phyloP scores from a whole-genome alignment of 176 grass and related monocot species.

The Oryza brachyantha region DNA sequence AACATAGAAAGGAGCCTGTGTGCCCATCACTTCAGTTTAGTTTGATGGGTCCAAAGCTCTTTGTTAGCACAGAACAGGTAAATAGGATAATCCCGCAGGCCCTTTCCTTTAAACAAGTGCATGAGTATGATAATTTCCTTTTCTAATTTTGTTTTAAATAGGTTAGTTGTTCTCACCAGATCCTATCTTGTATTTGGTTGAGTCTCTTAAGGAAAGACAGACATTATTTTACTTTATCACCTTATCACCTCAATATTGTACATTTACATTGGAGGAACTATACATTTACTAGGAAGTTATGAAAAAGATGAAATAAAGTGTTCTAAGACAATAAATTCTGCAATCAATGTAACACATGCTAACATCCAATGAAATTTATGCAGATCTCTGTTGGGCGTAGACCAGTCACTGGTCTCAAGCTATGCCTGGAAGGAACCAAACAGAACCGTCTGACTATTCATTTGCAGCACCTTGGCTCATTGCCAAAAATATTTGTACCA shows the following conservation, averaged over 20 bases:
- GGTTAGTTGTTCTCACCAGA: not conserved
- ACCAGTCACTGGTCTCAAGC: constrained; percentile 77
- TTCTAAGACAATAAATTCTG: not conserved
- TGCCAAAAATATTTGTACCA: constrained; percentile 90
- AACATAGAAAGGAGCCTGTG: constrained; percentile 91
- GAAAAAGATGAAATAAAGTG: not conserved
- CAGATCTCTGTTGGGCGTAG: constrained; percentile 95
- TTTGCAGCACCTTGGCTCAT: constrained; percentile 79
- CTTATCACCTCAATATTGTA: not conserved
- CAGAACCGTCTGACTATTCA: constrained; percentile 88
- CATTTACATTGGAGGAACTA: not conserved
- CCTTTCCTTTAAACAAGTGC: constrained; percentile 1
- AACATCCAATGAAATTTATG: constrained; percentile 30
- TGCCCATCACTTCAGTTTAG: constrained; percentile 93
- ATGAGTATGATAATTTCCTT: not conserved
- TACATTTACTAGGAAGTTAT: constrained; percentile 7
- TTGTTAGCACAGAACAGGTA: constrained; percentile 99
- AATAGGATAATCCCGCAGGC: not conserved
- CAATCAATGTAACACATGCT: constrained; percentile 4
- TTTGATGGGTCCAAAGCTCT: constrained; percentile 89
- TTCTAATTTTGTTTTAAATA: not conserved
- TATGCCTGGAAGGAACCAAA: constrained; percentile 82
- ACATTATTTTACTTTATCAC: not conserved
- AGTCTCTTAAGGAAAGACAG: not conserved
- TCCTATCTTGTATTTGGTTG: not conserved